A percentile compares a stretch with the other conserved stretches of the same genome.
phyloP scores from a whole-genome alignment of 2,329 filamentous ascomycete species.

The Pyrenophora graminea region DNA sequence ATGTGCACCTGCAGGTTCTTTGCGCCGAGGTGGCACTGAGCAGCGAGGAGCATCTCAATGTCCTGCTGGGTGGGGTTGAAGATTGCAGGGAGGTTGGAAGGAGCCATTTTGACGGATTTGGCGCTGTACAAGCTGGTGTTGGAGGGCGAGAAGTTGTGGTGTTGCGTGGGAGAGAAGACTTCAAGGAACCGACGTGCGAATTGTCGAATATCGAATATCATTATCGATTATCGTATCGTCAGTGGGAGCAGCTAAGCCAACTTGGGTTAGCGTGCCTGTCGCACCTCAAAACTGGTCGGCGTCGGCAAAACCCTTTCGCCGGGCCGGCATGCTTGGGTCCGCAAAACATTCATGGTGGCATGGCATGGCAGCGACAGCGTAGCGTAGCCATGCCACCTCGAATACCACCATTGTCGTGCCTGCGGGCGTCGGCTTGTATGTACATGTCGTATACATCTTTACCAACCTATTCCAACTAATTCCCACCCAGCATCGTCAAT shows the following conservation, averaged over 20 bases:
- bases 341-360: constrained; percentile 23
- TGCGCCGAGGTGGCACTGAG: constrained; percentile 93
- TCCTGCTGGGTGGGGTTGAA: constrained; percentile 98
- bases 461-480: constrained; percentile 6
- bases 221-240: not conserved
- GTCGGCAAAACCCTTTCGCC: constrained; percentile 13
- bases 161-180: constrained; percentile 29
- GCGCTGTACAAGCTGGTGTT: constrained; percentile 31
- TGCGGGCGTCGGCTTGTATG: constrained; percentile 48
- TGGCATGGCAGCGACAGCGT: constrained; percentile 10
- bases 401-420: constrained; percentile 51
- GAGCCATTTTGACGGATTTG: constrained; percentile 76
- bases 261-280: too few species aligned
- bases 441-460: not conserved
- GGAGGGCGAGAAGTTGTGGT: constrained; percentile 25
- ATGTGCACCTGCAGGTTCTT: constrained; percentile 99
- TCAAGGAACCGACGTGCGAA: not conserved
- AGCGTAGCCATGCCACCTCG: constrained; percentile 52
- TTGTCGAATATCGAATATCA: too few species aligned
- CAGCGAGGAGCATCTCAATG: constrained; percentile 98
- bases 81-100: constrained; percentile 87
- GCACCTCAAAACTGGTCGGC: not conserved
- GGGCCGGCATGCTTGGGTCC: not conserved
- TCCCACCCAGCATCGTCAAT: constrained; percentile 18
- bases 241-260: constrained; percentile 20